phyloP scores from a whole-genome alignment of 768 basidiomycete genomes.

The Erythrobasidium yunnanense region DNA sequence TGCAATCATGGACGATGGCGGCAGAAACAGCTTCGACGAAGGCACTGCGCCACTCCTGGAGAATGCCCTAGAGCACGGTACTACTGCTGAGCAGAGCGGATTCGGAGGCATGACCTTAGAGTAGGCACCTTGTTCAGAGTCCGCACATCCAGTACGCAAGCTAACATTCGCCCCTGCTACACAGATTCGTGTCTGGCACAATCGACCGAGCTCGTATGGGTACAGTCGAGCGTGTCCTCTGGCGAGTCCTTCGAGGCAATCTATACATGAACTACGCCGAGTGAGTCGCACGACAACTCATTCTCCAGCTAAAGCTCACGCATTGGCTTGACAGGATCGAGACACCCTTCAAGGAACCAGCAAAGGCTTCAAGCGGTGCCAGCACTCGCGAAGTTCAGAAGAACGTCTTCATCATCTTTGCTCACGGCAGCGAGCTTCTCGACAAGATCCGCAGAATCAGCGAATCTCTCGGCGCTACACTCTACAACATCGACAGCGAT shows the following conservation, averaged over 20 bases:
- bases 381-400: conserved; percentile 59
- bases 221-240: conserved; percentile 91
- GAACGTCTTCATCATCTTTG: conserved; percentile 99
- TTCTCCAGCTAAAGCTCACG: not conserved
- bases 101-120: conserved; percentile 65
- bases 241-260: conserved; percentile 95
- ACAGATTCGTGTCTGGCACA: conserved; percentile 86
- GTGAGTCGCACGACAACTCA: conserved; percentile 29
- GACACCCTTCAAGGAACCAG: conserved; percentile 81
- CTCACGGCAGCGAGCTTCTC: conserved; percentile 76
- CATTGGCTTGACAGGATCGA: conserved; percentile 57
- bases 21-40: conserved; percentile 81
- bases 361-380: conserved; percentile 43
- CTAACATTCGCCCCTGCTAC: no score
- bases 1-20: conserved; percentile 51
- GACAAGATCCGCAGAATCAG: conserved; percentile 96
- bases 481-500: conserved; percentile 92
- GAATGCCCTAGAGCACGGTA: conserved; percentile 67
- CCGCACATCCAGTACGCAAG: no score
- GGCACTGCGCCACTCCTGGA: conserved; percentile 79
- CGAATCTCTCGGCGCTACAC: conserved; percentile 95
- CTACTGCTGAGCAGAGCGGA: conserved; percentile 47
- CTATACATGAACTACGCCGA: conserved; percentile 76
- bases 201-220: conserved; percentile 83
- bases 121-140: conserved; percentile 50